Conservation (phyloP, 164 flowering plant species). For the Akebia trifoliata region DNA sequence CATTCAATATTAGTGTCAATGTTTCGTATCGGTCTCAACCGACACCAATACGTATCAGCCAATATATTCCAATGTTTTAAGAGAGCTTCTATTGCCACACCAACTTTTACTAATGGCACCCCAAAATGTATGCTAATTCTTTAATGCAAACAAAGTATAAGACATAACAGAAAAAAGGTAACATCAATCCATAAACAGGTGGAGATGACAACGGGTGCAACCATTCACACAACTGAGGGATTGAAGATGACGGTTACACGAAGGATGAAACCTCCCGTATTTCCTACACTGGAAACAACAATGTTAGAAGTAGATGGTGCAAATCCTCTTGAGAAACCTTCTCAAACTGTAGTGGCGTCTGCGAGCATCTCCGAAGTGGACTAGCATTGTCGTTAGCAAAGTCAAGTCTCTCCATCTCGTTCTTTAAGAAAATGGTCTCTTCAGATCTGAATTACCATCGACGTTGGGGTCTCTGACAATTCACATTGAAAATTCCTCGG, state of each 20-base stretch:
- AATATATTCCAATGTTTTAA: too few relatives aligned
- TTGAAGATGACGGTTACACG: slow-evolving; percentile 76
- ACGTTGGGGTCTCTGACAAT: background rate
- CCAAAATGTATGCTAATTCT: too few relatives aligned
- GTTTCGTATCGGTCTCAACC: too few relatives aligned
- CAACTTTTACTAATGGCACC: too few relatives aligned
- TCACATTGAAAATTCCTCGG: background rate
- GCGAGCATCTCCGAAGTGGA: slow-evolving; percentile 5
- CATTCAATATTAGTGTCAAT: too few relatives aligned
- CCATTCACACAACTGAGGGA: slow-evolving; percentile 94
- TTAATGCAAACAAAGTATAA: too few relatives aligned
- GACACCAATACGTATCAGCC: too few relatives aligned
- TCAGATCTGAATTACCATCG: background rate
- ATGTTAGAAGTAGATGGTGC: slow-evolving; percentile 23
- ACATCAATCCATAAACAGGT: slow-evolving; percentile 42
- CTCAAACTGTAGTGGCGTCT: slow-evolving; percentile 17
- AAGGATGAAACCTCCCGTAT: slow-evolving; percentile 50
- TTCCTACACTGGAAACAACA: slow-evolving; percentile 46
- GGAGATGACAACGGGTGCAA: slow-evolving; percentile 90
- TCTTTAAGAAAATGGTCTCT: background rate
- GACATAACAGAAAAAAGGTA: too few relatives aligned
- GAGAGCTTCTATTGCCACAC: too few relatives aligned
- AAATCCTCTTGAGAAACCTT: slow-evolving; percentile 9
- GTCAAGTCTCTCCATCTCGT: slow-evolving; percentile 13
- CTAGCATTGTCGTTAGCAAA: slow-evolving; percentile 8